These are phyloP conservation scores for Gynochthodes officinalis DNA, from an alignment of 257 asterid genomes.

Conservation along the genomic window DNA sequence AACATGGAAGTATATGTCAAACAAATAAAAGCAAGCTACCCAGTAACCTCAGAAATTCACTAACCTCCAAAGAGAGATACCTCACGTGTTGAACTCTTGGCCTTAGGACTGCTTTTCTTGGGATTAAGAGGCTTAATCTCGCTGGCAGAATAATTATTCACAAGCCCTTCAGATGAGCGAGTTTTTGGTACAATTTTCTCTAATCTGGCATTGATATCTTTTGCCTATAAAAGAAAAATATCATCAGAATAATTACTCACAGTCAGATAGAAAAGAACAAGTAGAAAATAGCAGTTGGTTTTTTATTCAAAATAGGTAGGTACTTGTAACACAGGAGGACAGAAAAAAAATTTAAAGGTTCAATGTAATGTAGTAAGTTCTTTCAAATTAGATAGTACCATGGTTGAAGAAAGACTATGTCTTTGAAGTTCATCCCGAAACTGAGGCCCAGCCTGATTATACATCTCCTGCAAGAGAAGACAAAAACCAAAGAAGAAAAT, in stretches of 20 bases:
- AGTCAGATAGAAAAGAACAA: conserved; percentile 16
- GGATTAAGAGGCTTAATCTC: conserved; percentile 62
- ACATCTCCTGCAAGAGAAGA: conserved; percentile 80
- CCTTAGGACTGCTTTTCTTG: conserved; percentile 90
- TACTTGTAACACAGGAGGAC: not conserved
- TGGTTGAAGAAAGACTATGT: conserved; percentile 62
- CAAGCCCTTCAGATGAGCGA: conserved; percentile 64
- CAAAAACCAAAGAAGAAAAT: not conserved
- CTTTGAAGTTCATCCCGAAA: conserved; percentile 93
- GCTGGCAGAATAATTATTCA: conserved; percentile 46
- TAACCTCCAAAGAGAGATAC: conserved; percentile 94
- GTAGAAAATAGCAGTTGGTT: not conserved
- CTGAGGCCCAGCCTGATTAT: conserved; percentile 84
- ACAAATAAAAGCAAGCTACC: not conserved
- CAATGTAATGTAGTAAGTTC: not conserved
- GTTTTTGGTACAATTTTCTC: conserved; percentile 87
- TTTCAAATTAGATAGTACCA: conserved; percentile 43
- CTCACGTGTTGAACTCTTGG: conserved; percentile 74
- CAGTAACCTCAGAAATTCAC: conserved; percentile 24
- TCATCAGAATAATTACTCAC: not conserved
- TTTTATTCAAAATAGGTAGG: not conserved
- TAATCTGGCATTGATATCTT: conserved; percentile 84
- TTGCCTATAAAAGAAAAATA: conserved; percentile 54
- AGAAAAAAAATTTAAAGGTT: not conserved
- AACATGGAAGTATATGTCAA: not conserved